Percentiles rank a stretch among this genome's conserved stretches.
Evolutionary conservation across 2,329 filamentous ascomycete genomes (phyloP).

Genomic region (Hypocrella siamensis): DNA sequence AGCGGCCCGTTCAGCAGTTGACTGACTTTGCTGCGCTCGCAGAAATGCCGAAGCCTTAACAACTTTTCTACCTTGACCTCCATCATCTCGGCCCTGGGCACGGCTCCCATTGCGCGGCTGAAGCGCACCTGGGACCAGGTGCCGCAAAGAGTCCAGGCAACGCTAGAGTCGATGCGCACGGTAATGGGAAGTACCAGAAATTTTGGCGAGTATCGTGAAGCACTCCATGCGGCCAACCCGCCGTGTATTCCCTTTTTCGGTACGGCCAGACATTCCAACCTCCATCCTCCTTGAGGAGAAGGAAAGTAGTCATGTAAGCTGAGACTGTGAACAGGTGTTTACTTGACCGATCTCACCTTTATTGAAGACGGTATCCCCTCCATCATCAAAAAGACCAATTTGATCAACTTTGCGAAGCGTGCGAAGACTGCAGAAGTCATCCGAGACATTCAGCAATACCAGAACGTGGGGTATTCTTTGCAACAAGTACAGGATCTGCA

Average conservation of each 20-base stretch:
- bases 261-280: too few species aligned
- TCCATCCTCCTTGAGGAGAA: neutral
- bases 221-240: slow-evolving; percentile 80
- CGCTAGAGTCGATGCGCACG: slow-evolving; percentile 79
- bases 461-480: slow-evolving; percentile 90
- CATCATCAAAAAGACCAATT: slow-evolving; percentile 85
- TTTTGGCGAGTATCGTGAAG: slow-evolving; percentile 91
- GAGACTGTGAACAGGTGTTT: slow-evolving; percentile 49
- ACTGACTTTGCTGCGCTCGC: slow-evolving; percentile 3
- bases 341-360: slow-evolving; percentile 92
- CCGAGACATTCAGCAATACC: slow-evolving; percentile 95
- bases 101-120: slow-evolving; percentile 84
- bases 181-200: slow-evolving; percentile 98
- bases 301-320: neutral
- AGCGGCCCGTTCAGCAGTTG: slow-evolving; percentile 3
- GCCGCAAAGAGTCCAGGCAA: slow-evolving; percentile 63
- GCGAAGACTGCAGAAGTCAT: slow-evolving; percentile 98
- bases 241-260: slow-evolving; percentile 98
- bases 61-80: slow-evolving; percentile 97
- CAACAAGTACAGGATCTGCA: slow-evolving; percentile 83
- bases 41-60: slow-evolving; percentile 90
- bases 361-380: slow-evolving; percentile 97
- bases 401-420: slow-evolving; percentile 98
- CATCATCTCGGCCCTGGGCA: slow-evolving; percentile 90
- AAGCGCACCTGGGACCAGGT: slow-evolving; percentile 92